Conservation (phyloP, 345 rosid species). For the Sisymbrium altissimum region DNA sequence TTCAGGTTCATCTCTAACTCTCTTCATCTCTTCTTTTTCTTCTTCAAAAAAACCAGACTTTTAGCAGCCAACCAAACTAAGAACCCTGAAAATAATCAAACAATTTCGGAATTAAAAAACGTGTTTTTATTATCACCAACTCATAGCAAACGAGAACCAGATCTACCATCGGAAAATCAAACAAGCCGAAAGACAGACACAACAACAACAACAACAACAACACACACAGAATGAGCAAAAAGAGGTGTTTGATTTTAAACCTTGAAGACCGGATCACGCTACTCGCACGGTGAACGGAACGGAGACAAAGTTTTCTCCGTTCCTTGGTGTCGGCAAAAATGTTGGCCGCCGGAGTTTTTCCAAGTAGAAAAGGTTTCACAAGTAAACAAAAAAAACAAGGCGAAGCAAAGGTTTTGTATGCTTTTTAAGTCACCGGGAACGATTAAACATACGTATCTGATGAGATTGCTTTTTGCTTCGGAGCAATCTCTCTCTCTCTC, state of each 20-base stretch:
- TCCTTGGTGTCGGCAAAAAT: slow-evolving; percentile 1
- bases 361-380: slow-evolving; percentile 1
- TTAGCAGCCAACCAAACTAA: slow-evolving; percentile 46
- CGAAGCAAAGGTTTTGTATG: slow-evolving; percentile 1
- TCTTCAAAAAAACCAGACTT: slow-evolving; percentile 6
- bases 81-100: slow-evolving; percentile 33
- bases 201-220: no score
- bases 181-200: background rate
- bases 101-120: background rate
- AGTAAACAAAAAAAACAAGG: background rate
- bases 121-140: background rate
- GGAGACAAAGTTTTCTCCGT: background rate
- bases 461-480: background rate
- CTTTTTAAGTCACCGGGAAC: background rate
- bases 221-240: background rate
- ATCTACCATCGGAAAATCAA: slow-evolving; percentile 14
- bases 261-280: slow-evolving; percentile 25
- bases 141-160: background rate
- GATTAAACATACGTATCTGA: background rate
- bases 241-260: slow-evolving; percentile 15
- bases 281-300: background rate
- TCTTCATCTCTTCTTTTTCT: slow-evolving; percentile 49
- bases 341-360: background rate
- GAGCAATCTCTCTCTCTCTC: slow-evolving; percentile 12
- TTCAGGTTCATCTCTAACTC: slow-evolving; percentile 60